Evolutionary conservation across 2,329 filamentous ascomycete species (phyloP).

Genomic region (Fusarium dimerum): DNA sequence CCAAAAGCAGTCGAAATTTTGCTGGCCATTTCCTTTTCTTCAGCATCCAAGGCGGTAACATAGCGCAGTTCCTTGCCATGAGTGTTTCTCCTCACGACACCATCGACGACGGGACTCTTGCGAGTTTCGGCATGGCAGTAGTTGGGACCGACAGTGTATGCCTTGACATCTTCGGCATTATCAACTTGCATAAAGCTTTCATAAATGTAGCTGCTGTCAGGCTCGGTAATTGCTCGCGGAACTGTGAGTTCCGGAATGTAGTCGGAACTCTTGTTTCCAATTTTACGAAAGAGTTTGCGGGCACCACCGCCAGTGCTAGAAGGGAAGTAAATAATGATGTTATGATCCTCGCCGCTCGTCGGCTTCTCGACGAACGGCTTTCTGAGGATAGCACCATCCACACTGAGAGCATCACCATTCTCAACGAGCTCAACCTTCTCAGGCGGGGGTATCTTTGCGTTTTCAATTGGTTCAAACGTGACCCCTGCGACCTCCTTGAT

Average conservation of each 20-base stretch:
- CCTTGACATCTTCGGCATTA: conserved; percentile 97
- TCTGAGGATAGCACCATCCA: conserved; percentile 78
- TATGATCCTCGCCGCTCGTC: conserved; percentile 97
- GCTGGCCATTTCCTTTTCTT: conserved; percentile 83
- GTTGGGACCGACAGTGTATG: conserved; percentile 89
- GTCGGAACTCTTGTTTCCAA: conserved; percentile 98
- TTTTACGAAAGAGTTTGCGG: conserved; percentile 89
- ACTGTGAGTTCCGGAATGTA: conserved; percentile 75
- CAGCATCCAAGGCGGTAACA: conserved; percentile 77
- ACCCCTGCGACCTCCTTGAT: conserved; percentile 81
- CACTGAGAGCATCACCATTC: conserved; percentile 81
- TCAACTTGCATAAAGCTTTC: conserved; percentile 97
- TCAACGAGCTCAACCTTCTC: conserved; percentile 82
- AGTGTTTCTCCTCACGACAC: conserved; percentile 91
- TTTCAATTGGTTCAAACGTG: conserved; percentile 67
- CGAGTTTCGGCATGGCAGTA: conserved; percentile 97
- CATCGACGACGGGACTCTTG: conserved; percentile 96
- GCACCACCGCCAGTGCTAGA: conserved; percentile 85
- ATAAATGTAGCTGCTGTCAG: conserved; percentile 85
- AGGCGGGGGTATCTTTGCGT: conserved; percentile 64
- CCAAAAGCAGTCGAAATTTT: conserved; percentile 92
- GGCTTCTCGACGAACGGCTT: conserved; percentile 99
- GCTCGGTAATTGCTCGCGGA: conserved; percentile 81
- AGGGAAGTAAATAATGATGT: conserved; percentile 97
- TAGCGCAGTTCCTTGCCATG: conserved; percentile 97